Evolutionary conservation across 805 yeast genomes (phyloP).

Genomic region (Pichia californica): DNA sequence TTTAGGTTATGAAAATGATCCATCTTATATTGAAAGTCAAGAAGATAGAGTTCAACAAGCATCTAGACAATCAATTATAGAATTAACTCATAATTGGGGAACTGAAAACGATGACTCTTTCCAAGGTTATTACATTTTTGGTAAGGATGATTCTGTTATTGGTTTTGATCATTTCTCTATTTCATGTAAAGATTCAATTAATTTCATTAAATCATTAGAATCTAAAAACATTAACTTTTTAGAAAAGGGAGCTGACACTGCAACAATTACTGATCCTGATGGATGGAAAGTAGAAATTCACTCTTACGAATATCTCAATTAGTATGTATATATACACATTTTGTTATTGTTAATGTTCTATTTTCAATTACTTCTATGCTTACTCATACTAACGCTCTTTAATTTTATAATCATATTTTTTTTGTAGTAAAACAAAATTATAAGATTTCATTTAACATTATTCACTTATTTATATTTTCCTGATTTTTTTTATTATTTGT

Average conservation of each 20-base stretch:
- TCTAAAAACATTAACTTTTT: conserved; percentile 47
- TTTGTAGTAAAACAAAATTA: no score
- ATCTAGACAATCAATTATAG: conserved; percentile 63
- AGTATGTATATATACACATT: conserved; percentile 13
- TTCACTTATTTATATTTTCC: no score
- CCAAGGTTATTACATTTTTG: conserved; percentile 75
- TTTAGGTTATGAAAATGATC: conserved; percentile 59
- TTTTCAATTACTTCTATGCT: no score
- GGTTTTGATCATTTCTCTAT: conserved; percentile 89
- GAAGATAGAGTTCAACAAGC: conserved; percentile 31
- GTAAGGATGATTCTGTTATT: conserved; percentile 47
- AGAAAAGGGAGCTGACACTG: conserved; percentile 51
- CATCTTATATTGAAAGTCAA: conserved; percentile 37
- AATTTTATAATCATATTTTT: no score
- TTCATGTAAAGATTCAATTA: conserved; percentile 55
- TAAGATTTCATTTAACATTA: no score
- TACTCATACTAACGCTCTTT: no score
- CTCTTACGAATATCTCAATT: conserved; percentile 21
- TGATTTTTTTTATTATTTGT: no score
- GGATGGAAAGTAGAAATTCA: conserved; percentile 75
- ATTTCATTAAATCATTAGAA: conserved; percentile 45
- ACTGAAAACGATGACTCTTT: conserved; percentile 75
- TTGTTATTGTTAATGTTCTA: no score
- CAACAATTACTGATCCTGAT: conserved; percentile 83
- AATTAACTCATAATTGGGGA: conserved; percentile 94